Base-by-base conservation (phyloP, 2,329 filamentous ascomycete genomes). In the Cytospora paraplurivora region DNA sequence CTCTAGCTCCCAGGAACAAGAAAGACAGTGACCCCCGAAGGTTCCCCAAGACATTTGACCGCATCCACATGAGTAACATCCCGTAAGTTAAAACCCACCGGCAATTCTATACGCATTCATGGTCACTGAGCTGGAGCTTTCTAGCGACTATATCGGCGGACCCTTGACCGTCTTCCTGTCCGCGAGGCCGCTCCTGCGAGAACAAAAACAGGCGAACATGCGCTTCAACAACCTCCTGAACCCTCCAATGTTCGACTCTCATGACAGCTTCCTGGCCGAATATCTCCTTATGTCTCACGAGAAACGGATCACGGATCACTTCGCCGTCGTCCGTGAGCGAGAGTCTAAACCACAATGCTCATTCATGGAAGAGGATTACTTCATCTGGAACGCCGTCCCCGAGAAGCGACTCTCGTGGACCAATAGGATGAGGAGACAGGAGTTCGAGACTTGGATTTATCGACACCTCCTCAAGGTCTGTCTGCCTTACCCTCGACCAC, bases 241-340 rank as follows among this genome's bases (percentile, higher is more conserved):
- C 56, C 67, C 71, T 3, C 67, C 68, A 27, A 55, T 59, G 50
- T 74, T 72, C 64, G 32, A 64, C 1, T 61, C 56, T 21, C 67
- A 72, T 56, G 59, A 70, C 11, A 61, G 70, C 8, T 72, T 72
- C 50, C 71, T 72, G 55, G 63, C 72, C 4, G 72, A 74, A 55
- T 70, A 73, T 50, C 53, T 74, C 4, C 63, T 74, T 41, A 73
- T 75, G 71, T 44, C 69, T 21, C 66, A 74, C 53, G 62, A 54
- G 17, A 35, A 66, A 19, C 66, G 62, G 19, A 67, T 76, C 21
- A 58, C 61, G 4, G 65, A 69, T 10, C 71, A 74, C 54, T 74
- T 73, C 59, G 55, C 49, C 13, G 55, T 49, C 32, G n/a, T 38
- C 53, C 19, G 35, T 35, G 27, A 27, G 53, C 34, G 19, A n/a